These are phyloP conservation scores for Pestalotiopsis sp. DNA, from an alignment of 2,329 filamentous ascomycete species.

Conservation along the genomic window DNA sequence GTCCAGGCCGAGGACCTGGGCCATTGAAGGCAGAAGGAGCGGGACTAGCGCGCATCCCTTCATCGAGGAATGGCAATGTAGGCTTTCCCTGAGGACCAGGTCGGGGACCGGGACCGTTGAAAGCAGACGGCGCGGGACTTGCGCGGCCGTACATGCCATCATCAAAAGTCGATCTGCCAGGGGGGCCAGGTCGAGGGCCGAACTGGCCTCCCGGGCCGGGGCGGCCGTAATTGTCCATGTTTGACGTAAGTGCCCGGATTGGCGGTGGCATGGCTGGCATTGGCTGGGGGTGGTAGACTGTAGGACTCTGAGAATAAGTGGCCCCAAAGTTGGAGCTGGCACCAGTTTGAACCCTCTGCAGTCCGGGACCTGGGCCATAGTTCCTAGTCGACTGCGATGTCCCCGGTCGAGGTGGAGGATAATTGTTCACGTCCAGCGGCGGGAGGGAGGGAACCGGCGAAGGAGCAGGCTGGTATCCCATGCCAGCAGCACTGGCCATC, in stretches of 20 bases:
- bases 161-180: constrained; percentile 21
- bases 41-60: constrained; percentile 33
- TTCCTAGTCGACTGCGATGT: constrained; percentile 40
- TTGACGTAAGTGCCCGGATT: constrained; percentile 32
- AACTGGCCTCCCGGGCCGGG: constrained; percentile 27
- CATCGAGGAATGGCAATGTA: constrained; percentile 19
- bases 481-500: constrained; percentile 59
- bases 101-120: constrained; percentile 16
- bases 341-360: constrained; percentile 24
- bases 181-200: constrained; percentile 22
- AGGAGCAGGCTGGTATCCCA: constrained; percentile 52
- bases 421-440: constrained; percentile 29
- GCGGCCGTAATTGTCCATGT: constrained; percentile 32
- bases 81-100: constrained; percentile 7
- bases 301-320: constrained; percentile 23
- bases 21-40: constrained; percentile 32
- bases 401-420: constrained; percentile 35
- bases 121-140: constrained; percentile 34
- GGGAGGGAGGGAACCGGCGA: constrained; percentile 41
- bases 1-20: constrained; percentile 7
- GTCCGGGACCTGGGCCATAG: constrained; percentile 27
- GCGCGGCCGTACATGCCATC: constrained; percentile 31
- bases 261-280: constrained; percentile 36
- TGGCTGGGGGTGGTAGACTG: constrained; percentile 25
- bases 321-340: constrained; percentile 22